These are phyloP conservation scores for Mortierella sp. DNA, from an alignment of 371 early-diverging fungal species.

Conservation along the genomic window DNA sequence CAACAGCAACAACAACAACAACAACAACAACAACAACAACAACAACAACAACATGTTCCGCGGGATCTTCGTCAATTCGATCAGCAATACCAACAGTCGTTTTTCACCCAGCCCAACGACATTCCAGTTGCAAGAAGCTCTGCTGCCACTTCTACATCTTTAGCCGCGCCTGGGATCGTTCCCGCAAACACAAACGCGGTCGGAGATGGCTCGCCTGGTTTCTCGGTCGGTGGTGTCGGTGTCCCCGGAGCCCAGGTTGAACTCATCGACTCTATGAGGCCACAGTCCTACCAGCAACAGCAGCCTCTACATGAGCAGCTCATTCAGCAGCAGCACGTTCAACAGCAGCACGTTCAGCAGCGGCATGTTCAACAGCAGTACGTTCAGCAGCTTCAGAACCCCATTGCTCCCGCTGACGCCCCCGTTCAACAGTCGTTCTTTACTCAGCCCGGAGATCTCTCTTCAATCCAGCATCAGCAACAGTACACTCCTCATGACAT, in stretches of 20 bases:
- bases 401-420: background rate
- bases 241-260: conserved; percentile 17
- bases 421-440: background rate
- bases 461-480: background rate
- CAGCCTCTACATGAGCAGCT: background rate
- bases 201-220: conserved; percentile 9
- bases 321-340: background rate
- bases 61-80: conserved; percentile 14
- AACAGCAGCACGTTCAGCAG: background rate
- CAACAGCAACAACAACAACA: conserved; percentile 8
- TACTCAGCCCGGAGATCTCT: background rate
- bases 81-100: conserved; percentile 20
- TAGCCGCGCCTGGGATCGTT: background rate
- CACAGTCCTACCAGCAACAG: background rate
- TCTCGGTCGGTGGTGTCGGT: conserved; percentile 18
- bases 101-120: conserved; percentile 7
- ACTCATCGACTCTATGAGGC: background rate
- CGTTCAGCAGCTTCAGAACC: too few relatives aligned
- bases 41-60: background rate
- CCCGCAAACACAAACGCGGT: conserved; percentile 9
- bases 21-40: background rate
- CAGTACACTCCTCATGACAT: too few relatives aligned
- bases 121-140: background rate
- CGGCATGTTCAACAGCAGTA: background rate
- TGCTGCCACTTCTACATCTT: background rate